phyloP scores from a whole-genome alignment of 805 yeast genomes.

The Pichia manshurica region DNA sequence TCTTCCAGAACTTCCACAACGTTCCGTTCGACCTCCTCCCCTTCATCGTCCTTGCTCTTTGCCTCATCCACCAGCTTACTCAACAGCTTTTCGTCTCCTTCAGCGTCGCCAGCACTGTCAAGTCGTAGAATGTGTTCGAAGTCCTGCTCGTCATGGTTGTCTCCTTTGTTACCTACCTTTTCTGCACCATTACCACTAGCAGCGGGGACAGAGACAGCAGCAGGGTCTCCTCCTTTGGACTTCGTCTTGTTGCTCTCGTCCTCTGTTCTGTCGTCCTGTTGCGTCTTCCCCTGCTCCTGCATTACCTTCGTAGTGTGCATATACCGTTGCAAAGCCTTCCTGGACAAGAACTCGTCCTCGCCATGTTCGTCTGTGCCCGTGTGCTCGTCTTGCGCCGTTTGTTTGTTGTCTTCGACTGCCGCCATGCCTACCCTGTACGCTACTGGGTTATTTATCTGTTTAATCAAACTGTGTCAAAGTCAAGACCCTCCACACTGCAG shows the following conservation, averaged over 20 bases:
- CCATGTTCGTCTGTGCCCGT: slow-evolving; percentile 2
- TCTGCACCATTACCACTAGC: no score
- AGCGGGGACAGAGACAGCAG: no score
- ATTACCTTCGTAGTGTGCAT: slow-evolving; percentile 11
- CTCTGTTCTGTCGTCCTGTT: background rate
- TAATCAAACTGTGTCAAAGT: no score
- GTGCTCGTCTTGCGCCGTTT: background rate
- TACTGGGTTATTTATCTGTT: background rate
- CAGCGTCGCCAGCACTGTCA: background rate
- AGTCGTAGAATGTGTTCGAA: slow-evolving; percentile 1
- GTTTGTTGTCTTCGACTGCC: background rate
- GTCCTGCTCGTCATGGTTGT: background rate
- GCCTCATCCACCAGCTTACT: background rate
- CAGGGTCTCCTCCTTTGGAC: background rate
- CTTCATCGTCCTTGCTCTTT: background rate
- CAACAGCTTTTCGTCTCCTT: background rate
- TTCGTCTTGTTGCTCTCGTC: background rate
- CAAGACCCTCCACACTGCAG: no score
- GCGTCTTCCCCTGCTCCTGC: background rate
- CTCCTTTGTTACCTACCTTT: background rate
- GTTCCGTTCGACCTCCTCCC: background rate
- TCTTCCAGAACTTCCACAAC: slow-evolving; percentile 3
- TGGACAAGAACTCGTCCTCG: slow-evolving; percentile 11
- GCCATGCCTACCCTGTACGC: background rate
- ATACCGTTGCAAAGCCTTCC: slow-evolving; percentile 14